phyloP scores from a whole-genome alignment of 2,329 filamentous ascomycete species.

The Cordyceps militaris region DNA sequence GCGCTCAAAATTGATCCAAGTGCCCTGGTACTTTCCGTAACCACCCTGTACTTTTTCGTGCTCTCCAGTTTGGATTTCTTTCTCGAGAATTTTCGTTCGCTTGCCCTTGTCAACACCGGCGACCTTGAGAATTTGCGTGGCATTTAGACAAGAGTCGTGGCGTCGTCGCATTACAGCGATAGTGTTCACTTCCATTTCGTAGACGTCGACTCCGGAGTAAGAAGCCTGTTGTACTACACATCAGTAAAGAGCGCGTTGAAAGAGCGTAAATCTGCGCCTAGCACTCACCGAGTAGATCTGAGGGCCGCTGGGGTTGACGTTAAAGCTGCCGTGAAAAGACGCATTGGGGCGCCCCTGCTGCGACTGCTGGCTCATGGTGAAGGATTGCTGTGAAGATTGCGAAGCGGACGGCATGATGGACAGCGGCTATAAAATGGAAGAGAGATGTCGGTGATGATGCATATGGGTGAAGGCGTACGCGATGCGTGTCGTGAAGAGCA shows the following conservation, averaged over 20 bases:
- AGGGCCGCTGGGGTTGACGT: constrained; percentile 35
- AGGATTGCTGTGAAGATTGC: constrained; percentile 50
- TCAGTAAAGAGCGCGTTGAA: constrained; percentile 2
- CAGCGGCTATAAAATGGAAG: not conserved
- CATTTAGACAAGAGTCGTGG: constrained; percentile 93
- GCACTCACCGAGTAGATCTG: constrained; percentile 55
- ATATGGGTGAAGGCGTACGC: not conserved
- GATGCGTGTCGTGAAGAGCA: not conserved
- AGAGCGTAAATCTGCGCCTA: not conserved
- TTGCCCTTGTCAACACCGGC: constrained; percentile 96
- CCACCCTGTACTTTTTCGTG: constrained; percentile 98
- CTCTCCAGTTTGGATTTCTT: constrained; percentile 91
- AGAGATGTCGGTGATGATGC: not conserved
- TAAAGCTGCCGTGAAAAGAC: constrained; percentile 31
- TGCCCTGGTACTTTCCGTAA: constrained; percentile 98
- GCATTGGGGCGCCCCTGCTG: constrained; percentile 31
- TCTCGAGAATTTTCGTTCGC: constrained; percentile 94
- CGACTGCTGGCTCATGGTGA: constrained; percentile 49
- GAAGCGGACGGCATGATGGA: constrained; percentile 34
- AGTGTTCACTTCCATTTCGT: constrained; percentile 95
- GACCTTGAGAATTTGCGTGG: constrained; percentile 96
- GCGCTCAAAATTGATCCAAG: constrained; percentile 92
- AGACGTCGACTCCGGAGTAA: constrained; percentile 92
- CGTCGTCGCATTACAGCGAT: constrained; percentile 94
- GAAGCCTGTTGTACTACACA: constrained; percentile 51